Conservation (phyloP, 2,329 filamentous ascomycete genomes). For the Thielaviopsis populi region DNA sequence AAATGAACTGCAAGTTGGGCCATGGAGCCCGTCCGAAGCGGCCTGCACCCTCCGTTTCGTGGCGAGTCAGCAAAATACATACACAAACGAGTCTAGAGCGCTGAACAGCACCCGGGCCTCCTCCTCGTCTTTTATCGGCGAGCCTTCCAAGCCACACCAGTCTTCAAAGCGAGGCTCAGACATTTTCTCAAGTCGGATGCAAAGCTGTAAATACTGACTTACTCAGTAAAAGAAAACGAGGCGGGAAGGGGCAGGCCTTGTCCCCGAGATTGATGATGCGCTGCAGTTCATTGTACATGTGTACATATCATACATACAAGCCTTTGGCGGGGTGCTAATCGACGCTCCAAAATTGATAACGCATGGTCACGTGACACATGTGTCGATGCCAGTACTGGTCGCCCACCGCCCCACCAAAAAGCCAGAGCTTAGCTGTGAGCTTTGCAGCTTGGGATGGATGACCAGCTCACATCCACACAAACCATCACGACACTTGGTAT, state of each 20-base stretch:
- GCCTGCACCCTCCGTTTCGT: background rate
- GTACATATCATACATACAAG: background rate
- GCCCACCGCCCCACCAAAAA: background rate
- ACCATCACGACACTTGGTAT: background rate
- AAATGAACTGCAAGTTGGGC: background rate
- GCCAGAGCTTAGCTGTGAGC: background rate
- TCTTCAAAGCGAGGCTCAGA: background rate
- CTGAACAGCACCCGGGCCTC: slow-evolving; percentile 68
- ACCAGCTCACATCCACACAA: background rate
- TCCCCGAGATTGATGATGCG: background rate
- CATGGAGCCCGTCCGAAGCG: background rate
- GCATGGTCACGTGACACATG: background rate
- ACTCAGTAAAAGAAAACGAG: background rate
- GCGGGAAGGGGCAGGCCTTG: background rate
- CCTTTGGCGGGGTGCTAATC: background rate
- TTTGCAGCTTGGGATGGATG: background rate
- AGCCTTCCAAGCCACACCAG: slow-evolving; percentile 15
- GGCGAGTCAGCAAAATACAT: slow-evolving; percentile 24
- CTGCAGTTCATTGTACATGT: background rate
- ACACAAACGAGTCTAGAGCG: slow-evolving; percentile 82
- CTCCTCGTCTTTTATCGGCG: slow-evolving; percentile 44
- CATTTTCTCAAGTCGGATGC: background rate
- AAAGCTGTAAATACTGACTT: background rate
- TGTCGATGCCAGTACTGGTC: background rate
- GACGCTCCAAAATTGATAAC: background rate